These are phyloP conservation scores for Physaria fendleri DNA, from an alignment of 345 rosid genomes.

Conservation along the genomic window DNA sequence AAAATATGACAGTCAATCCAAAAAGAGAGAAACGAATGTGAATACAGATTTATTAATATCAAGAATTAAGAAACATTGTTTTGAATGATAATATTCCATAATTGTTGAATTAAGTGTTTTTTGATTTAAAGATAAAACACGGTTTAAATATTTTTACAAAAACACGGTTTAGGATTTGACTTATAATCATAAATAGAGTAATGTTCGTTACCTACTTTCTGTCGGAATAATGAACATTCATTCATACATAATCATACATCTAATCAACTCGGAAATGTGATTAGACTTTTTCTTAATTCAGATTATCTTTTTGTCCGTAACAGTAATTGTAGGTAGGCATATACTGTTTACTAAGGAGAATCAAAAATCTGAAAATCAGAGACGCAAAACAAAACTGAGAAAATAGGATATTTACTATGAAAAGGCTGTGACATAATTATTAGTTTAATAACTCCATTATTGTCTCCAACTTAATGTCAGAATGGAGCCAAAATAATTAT, in stretches of 20 bases:
- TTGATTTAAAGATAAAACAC: not conserved
- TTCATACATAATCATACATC: too few species aligned
- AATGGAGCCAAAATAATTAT: not conserved
- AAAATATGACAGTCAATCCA: not conserved
- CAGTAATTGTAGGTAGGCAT: not conserved
- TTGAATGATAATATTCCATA: not conserved
- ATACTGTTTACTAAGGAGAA: slow-evolving; percentile 1
- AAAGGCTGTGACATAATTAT: slow-evolving; percentile 14
- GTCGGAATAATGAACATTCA: not conserved
- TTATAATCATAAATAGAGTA: not conserved
- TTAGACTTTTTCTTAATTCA: not conserved
- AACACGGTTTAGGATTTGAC: not conserved
- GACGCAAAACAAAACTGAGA: slow-evolving; percentile 15
- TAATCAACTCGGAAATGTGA: not conserved
- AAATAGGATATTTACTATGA: not conserved
- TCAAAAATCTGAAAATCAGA: slow-evolving; percentile 3
- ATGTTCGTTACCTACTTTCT: not conserved
- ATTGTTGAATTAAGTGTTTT: not conserved
- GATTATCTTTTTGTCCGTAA: not conserved
- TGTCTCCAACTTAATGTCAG: slow-evolving; percentile 22
- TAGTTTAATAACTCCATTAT: slow-evolving; percentile 29
- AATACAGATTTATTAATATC: not conserved
- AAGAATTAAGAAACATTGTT: not conserved
- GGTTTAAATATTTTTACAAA: too few species aligned
- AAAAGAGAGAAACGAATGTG: not conserved